Evolutionary conservation across 1,139 yeast species (phyloP).

Genomic region (Eremothecium sinecaudum): DNA sequence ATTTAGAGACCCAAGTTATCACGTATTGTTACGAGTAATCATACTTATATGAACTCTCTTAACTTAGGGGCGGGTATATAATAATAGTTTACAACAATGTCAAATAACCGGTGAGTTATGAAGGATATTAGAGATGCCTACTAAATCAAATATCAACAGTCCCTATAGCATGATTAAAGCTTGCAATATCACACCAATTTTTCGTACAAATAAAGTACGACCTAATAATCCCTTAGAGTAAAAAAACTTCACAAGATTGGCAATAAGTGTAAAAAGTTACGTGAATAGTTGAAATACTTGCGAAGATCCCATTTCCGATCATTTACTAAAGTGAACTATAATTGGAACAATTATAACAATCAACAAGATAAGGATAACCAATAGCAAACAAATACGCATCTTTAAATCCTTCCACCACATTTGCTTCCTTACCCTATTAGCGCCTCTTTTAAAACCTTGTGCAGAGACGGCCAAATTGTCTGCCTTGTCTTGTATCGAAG

Average conservation of each 20-base stretch:
- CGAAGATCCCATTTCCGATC: no score
- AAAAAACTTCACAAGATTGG: no score
- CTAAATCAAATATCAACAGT: no score
- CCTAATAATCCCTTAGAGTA: no score
- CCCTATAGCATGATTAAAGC: no score
- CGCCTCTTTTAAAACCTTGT: constrained; percentile 93
- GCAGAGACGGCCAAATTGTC: constrained; percentile 90
- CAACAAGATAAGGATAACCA: constrained; percentile 69
- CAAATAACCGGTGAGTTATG: no score
- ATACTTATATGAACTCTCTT: background rate
- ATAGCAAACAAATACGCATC: constrained; percentile 85
- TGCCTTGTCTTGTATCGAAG: constrained; percentile 87
- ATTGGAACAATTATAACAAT: constrained; percentile 90
- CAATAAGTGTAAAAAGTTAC: no score
- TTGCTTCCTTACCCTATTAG: constrained; percentile 93
- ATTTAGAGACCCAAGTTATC: constrained; percentile 1
- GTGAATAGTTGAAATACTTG: no score
- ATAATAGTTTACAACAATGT: no score
- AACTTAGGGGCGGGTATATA: constrained; percentile 2
- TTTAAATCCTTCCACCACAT: constrained; percentile 99
- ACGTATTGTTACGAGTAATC: constrained; percentile 4
- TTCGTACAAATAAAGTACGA: no score
- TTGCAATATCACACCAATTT: no score
- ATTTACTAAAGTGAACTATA: constrained; percentile 69
- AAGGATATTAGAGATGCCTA: no score